A percentile compares a stretch with the other conserved stretches of the same genome.
Evolutionary conservation across 495 filamentous ascomycete genomes (phyloP).

Genomic region (Penicillium salamii): DNA sequence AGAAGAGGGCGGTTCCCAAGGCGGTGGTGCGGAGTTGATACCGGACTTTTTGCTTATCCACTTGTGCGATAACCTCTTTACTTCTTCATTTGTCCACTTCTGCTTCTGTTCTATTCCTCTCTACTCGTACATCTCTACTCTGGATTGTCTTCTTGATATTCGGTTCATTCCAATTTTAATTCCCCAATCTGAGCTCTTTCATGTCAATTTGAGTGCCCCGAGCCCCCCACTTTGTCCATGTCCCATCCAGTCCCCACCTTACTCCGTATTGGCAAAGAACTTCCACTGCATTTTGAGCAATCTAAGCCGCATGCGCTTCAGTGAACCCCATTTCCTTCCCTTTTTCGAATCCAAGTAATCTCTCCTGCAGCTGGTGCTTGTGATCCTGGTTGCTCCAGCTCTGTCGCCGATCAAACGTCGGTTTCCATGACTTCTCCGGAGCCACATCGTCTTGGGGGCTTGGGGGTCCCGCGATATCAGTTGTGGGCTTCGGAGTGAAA

Average conservation of each 20-base stretch:
- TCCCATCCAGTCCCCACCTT: background rate
- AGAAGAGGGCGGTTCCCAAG: conserved; percentile 12
- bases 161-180: too few relatives aligned
- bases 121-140: too few relatives aligned
- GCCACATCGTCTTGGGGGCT: background rate
- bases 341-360: conserved; percentile 24
- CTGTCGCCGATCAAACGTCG: conserved; percentile 24
- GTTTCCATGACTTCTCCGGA: conserved; percentile 24
- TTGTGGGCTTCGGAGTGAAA: background rate
- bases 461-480: background rate
- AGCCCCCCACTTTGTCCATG: too few relatives aligned
- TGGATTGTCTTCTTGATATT: too few relatives aligned
- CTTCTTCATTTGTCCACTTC: background rate
- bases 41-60: conserved; percentile 15
- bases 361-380: conserved; percentile 33
- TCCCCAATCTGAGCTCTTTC: too few relatives aligned
- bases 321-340: conserved; percentile 31
- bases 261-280: too few relatives aligned
- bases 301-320: conserved; percentile 12
- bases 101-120: background rate
- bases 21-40: conserved; percentile 27
- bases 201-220: too few relatives aligned
- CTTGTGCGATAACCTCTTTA: conserved; percentile 3
- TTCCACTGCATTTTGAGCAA: background rate
- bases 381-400: conserved; percentile 38